Base-by-base conservation (phyloP, 2,329 filamentous ascomycete genomes). In the Thermochaetoides dissita region DNA sequence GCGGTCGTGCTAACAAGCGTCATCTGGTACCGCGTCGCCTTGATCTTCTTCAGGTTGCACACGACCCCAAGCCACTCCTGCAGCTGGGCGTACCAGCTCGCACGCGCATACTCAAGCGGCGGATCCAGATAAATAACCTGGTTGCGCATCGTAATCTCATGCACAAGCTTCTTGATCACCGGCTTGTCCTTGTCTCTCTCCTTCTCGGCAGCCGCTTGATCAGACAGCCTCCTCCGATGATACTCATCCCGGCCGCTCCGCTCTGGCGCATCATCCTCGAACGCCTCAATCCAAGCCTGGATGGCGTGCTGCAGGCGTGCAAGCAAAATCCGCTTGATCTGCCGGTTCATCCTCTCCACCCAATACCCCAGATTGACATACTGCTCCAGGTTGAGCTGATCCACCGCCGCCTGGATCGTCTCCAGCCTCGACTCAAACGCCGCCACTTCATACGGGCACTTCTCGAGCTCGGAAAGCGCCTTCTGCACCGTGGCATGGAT, bases 71-170 rank as follows among this genome's bases (percentile, higher is more conserved):
- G 74, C 91, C 91, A 98, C 31, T 86, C 76, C 53, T 96, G 88
- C 34, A 99, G 71, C 52, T 95, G 88, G 11, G 81, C 71, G 57
- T 94, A 84, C 91, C 93, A 99, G 57, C 82, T 89, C 9, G 89
- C 88, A 51, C 88, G 78, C 10, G 91, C 88, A 58, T 81, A 91
- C 58, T 94, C 87, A 40, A 96, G 69, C 6, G 91, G 91, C 4
- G 91, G 93, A 41, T 95, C 91, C 28, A 98, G 74, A 56, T 94
- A 94, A 51, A 99, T 94, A 51, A 95, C 83, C 60, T 98, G 91
- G 54, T 96, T 96, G 30, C 85, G 84, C 86, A 98, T 98, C 6
- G 86, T 91, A 42, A 99, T 81, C 59, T 98, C 91, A 52, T 95
- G 85, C 10, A 91, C 72, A 24, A 94, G 72, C 30, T 74, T 76